Evolutionary conservation across 1,284 basidiomycete species (phyloP).

Genomic region (Acaromyces ingoldii): DNA sequence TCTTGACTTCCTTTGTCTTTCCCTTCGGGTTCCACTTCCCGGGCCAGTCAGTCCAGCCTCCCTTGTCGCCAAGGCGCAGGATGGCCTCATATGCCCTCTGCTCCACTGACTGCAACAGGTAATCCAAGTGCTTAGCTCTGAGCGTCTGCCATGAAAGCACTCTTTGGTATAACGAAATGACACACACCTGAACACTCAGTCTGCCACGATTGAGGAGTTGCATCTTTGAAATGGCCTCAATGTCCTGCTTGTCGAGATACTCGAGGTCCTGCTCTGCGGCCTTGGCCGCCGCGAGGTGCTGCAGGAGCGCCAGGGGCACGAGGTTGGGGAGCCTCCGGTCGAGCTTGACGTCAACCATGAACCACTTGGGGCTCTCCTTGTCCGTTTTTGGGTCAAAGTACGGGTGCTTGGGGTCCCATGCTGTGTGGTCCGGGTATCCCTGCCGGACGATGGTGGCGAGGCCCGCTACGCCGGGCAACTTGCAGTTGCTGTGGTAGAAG

Average conservation of each 20-base stretch:
- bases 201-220: constrained; percentile 75
- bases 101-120: constrained; percentile 63
- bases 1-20: neutral
- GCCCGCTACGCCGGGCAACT: constrained; percentile 62
- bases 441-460: constrained; percentile 13
- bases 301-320: constrained; percentile 72
- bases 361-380: constrained; percentile 76
- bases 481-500: constrained; percentile 88
- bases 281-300: constrained; percentile 58
- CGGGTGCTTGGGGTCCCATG: constrained; percentile 59
- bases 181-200: constrained; percentile 62
- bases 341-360: constrained; percentile 72
- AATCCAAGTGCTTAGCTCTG: neutral
- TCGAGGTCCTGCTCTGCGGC: constrained; percentile 59
- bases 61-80: constrained; percentile 63
- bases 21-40: constrained; percentile 33
- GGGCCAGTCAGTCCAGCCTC: constrained; percentile 56
- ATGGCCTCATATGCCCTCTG: constrained; percentile 68
- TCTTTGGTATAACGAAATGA: too few species aligned
- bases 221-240: constrained; percentile 62
- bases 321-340: constrained; percentile 65
- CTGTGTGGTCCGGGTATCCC: constrained; percentile 26
- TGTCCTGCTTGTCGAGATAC: constrained; percentile 48
- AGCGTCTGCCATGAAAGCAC: neutral
- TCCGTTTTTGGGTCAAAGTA: constrained; percentile 86